Evolutionary conservation across 495 filamentous ascomycete species (phyloP), one percentile per base, ranked within the genome.

Genomic region (Choiromyces venosus): DNA sequence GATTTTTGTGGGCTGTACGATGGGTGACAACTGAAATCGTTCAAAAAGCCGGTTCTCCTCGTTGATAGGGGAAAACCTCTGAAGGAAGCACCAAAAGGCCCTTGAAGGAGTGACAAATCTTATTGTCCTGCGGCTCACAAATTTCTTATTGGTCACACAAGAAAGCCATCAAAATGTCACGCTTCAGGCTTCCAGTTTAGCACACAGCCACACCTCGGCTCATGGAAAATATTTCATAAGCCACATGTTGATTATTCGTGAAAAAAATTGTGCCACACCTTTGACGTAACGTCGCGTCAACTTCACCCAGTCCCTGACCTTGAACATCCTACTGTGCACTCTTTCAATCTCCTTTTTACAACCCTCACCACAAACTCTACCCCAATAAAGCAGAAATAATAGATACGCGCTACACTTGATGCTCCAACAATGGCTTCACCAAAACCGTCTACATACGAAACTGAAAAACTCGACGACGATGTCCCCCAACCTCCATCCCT

Each of bases 341-440:
- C 25, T 61, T 61, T 29, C 52, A 61, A 61, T 25, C n/a, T 29
- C 52, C 52, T 61, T 61, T 29, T 61, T 4, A 16, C 52, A 29
- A 61, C n/a, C 19, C 2, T 29, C 52, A 14, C 10, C n/a, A 61
- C 52, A 12, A 61, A 29, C 52, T 61, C 46, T 61, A 10, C 46
- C 10, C 46, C 9, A 14, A 25, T 10, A 29, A 29, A 14, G 16
- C 44, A 12, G 44, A 46, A 46, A 46, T n/a, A 21, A 52, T 10
- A 6, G 52, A 29, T n/a, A 29, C 52, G 10, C 9, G 9, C 25
- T 25, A 14, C 52, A 61, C 16, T 61, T 61, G 52, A 61, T 61
- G 52, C 25, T 29, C 44, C 29, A 64, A 33, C 42, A 76, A 76
- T 76, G 75, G 73, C 46, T 37, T 61, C 72, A 37, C 68, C 72